Evolutionary conservation across 2,329 filamentous ascomycete genomes (phyloP), one percentile per base, ranked within the genome.

Genomic region (Cordyceps militaris): DNA sequence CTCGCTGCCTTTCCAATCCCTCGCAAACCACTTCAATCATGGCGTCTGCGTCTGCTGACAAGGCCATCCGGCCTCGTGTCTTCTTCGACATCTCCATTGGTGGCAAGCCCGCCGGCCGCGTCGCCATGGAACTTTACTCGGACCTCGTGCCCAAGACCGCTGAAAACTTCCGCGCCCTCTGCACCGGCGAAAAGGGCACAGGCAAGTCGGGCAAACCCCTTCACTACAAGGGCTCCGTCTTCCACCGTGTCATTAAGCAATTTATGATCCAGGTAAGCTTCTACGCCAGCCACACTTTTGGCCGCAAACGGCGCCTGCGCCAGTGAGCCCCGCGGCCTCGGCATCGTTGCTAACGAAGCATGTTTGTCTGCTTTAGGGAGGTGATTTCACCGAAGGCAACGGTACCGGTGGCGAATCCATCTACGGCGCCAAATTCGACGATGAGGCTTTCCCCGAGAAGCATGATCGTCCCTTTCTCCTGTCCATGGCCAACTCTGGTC

Each of bases 401-500:
- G 94, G 93, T 63, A 97, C 93, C 26, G 93, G 93, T 63, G 93
- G 93, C 68, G 94, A 97, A 78, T 94, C 89, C 63, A 97, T 99
- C 73, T 99, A 97, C 70, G 93, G 93, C 69, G 88, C 88, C 72
- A 97, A 97, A 77, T 99, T 99, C 67, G 89, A 90, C 66, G 93
- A 99, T 67, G 93, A 99, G 81, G 96, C 95, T 73, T 97, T 99
- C 69, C 82, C 89, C 56, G 77, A 87, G 69, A 92, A 95, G 80
- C 94, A 99, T 71, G 89, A 95, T 66, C 88, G 87, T 67, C 92
- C 94, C 1, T 97, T 97, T 78, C 78, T 97, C 63, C 80, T 99
- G 61, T 95, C 89, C 70, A 99, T 99, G 94, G 94, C 94, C 67
- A 99, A 99, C 71, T 93, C 94, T 63, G 94, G 94, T 48, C 90